phyloP scores from a whole-genome alignment of 2,329 filamentous ascomycete species.

The Botrytis squamosa region DNA sequence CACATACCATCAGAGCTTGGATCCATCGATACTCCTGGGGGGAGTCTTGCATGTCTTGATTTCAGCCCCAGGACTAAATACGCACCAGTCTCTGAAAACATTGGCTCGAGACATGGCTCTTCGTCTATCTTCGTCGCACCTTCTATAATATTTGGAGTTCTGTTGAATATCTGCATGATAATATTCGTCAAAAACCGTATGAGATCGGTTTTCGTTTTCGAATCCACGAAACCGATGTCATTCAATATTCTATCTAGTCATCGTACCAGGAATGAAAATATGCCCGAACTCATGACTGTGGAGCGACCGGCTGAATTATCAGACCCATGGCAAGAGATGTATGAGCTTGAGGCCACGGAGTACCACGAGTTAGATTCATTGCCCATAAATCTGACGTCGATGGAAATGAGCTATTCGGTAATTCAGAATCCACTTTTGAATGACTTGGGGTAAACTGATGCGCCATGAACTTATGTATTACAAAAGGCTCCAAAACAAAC shows the following conservation, averaged over 20 bases:
- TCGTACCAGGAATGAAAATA: neutral
- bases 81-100: neutral
- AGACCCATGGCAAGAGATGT: neutral
- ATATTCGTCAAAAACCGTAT: neutral
- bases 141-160: neutral
- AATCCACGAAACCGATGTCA: neutral
- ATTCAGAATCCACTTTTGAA: neutral
- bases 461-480: neutral
- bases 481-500: neutral
- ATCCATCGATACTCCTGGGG: neutral
- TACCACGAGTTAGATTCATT: neutral
- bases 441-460: neutral
- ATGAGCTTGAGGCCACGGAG: neutral
- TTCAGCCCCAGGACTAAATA: neutral
- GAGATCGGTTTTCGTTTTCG: neutral
- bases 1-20: neutral
- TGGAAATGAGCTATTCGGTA: neutral
- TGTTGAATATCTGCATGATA: neutral
- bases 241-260: neutral
- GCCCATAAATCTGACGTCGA: neutral
- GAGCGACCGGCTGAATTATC: neutral
- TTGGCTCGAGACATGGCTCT: neutral
- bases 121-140: neutral
- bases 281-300: neutral
- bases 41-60: neutral